Evolutionary conservation across 495 filamentous ascomycete genomes (phyloP).

Genomic region (Xylaria venustula): DNA sequence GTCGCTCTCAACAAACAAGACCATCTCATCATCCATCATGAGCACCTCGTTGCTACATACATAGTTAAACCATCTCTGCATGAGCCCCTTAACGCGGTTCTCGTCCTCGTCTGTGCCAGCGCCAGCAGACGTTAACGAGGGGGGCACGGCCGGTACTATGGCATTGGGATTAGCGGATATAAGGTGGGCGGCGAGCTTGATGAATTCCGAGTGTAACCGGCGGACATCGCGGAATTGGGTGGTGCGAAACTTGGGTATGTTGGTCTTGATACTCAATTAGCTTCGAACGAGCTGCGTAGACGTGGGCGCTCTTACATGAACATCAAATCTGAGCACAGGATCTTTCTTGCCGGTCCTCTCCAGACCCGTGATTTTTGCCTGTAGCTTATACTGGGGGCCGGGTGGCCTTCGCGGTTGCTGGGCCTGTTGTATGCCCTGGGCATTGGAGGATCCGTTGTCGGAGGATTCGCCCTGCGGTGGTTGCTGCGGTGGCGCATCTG

Average conservation of each 20-base stretch:
- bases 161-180: conserved; percentile 96
- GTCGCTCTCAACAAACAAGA: conserved; percentile 96
- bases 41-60: conserved; percentile 90
- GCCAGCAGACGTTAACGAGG: conserved; percentile 85
- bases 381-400: conserved; percentile 75
- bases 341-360: conserved; percentile 95
- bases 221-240: conserved; percentile 98
- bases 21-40: conserved; percentile 93
- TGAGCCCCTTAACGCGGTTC: conserved; percentile 74
- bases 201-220: conserved; percentile 91
- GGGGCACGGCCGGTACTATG: conserved; percentile 94
- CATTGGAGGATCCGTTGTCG: conserved; percentile 28
- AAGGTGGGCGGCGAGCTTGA: conserved; percentile 90
- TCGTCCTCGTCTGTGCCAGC: conserved; percentile 98
- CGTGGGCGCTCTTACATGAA: conserved; percentile 67
- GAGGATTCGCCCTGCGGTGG: conserved; percentile 28
- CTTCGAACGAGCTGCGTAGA: not conserved
- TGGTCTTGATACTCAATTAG: conserved; percentile 57
- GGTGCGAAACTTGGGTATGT: conserved; percentile 94
- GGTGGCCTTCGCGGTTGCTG: conserved; percentile 41
- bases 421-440: conserved; percentile 7
- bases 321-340: conserved; percentile 91
- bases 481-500: conserved; percentile 43
- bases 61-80: conserved; percentile 95
- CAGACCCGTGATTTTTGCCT: conserved; percentile 89